Evolutionary conservation across 257 asterid species (phyloP).

Genomic region (Solanum rostratum): DNA sequence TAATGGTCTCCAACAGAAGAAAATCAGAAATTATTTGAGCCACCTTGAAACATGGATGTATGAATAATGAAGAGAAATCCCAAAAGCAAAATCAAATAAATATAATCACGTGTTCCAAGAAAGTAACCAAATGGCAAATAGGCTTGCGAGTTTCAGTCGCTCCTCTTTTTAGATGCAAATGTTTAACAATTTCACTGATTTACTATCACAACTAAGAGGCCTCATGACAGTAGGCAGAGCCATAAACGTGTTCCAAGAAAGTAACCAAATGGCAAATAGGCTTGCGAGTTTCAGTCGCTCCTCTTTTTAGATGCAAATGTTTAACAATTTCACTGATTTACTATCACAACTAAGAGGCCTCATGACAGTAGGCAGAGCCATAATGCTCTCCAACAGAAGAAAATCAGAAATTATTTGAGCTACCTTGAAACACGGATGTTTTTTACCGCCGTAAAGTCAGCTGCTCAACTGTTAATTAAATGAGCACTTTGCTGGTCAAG

Average conservation of each 20-base stretch:
- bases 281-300: not conserved
- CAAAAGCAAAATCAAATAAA: no score
- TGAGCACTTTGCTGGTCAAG: not conserved
- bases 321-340: not conserved
- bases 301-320: not conserved
- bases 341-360: not conserved
- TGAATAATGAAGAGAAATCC: no score
- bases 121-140: not conserved
- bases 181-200: not conserved
- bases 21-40: not conserved
- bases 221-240: not conserved
- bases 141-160: not conserved
- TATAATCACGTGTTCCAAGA: not conserved
- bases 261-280: not conserved
- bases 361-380: not conserved
- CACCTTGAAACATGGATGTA: not conserved
- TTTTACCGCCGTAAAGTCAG: not conserved
- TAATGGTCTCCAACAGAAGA: not conserved
- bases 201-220: not conserved
- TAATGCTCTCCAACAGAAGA: not conserved
- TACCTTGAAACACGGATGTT: not conserved
- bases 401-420: not conserved
- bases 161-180: not conserved
- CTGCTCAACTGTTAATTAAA: not conserved
- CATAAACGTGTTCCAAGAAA: no score